Conservation (phyloP, 768 basidiomycete species). For the Amanita rubescens region DNA sequence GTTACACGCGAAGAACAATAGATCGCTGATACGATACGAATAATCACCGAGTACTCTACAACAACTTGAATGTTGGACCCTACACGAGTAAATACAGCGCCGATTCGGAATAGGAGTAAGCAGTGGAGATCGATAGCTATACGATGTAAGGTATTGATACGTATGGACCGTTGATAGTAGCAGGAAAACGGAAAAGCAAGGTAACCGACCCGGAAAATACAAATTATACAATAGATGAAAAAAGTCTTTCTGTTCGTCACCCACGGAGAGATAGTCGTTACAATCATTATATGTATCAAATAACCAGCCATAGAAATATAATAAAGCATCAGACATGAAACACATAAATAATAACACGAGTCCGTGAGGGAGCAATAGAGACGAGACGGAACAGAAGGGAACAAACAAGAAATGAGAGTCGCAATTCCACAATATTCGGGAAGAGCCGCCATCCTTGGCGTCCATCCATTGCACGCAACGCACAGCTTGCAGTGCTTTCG, state of each 20-base stretch:
- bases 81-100: no score
- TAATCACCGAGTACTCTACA: no score
- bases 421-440: not conserved
- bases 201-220: no score
- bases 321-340: not conserved
- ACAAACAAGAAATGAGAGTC: not conserved
- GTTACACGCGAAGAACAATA: no score
- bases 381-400: not conserved
- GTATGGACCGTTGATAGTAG: no score
- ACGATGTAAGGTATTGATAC: no score
- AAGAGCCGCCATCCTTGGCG: not conserved
- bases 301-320: not conserved
- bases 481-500: not conserved
- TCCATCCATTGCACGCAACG: not conserved
- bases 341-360: not conserved
- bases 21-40: no score
- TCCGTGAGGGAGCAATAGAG: not conserved
- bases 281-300: not conserved
- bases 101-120: no score
- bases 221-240: no score
- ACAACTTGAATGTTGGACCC: no score
- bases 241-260: not conserved
- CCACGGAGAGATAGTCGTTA: not conserved
- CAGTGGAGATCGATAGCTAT: no score
- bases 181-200: no score